These are phyloP conservation scores for Rhododendron simsii DNA, from an alignment of 148 eudicot genomes.

Conservation along the genomic window DNA sequence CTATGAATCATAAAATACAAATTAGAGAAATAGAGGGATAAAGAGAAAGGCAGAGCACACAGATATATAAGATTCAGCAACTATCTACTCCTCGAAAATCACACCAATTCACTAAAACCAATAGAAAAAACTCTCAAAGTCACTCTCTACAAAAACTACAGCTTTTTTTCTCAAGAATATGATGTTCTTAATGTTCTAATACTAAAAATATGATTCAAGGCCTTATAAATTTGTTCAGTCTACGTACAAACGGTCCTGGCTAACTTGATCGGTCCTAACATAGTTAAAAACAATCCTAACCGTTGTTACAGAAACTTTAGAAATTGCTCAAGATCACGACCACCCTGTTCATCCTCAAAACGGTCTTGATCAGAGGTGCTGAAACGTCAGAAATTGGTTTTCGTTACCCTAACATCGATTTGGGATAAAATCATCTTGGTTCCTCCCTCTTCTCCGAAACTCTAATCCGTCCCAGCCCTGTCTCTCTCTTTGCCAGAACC, in stretches of 20 bases:
- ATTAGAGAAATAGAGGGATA: background rate
- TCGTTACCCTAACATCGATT: background rate
- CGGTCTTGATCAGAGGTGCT: background rate
- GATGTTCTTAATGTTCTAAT: background rate
- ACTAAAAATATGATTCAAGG: too few species aligned
- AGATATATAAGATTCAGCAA: background rate
- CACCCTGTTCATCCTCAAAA: background rate
- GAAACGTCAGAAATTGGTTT: background rate
- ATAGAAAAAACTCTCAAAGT: background rate
- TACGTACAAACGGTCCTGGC: background rate
- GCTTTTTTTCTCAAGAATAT: background rate
- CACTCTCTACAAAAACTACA: background rate
- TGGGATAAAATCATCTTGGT: too few species aligned
- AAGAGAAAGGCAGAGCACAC: background rate
- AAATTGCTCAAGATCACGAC: background rate
- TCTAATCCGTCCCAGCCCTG: too few species aligned
- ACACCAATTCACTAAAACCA: background rate
- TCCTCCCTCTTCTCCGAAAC: too few species aligned
- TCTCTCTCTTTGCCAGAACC: too few species aligned
- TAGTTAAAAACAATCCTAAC: background rate
- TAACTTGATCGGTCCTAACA: background rate
- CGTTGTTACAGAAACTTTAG: background rate
- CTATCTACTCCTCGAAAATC: background rate
- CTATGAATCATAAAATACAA: too few species aligned
- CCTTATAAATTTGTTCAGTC: too few species aligned